Evolutionary conservation across 202 grass and related monocot genomes (phyloP).

Genomic region (Brachypodium distachyon): DNA sequence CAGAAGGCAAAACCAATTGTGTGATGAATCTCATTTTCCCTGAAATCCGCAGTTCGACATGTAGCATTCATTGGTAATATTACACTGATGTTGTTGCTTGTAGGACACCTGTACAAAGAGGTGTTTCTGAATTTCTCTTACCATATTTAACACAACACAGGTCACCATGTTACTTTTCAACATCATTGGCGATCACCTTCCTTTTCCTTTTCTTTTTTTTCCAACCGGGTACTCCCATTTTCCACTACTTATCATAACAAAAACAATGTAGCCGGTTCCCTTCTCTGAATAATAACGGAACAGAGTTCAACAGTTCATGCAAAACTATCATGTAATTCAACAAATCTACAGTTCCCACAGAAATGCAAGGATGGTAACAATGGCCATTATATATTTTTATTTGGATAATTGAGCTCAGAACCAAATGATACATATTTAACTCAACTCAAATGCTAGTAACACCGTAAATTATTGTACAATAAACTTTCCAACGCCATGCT

Average conservation of each 20-base stretch:
- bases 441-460: background rate
- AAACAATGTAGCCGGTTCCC: background rate
- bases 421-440: background rate
- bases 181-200: background rate
- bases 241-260: too few species aligned
- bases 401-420: background rate
- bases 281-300: background rate
- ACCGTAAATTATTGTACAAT: slow-evolving; percentile 25
- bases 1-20: background rate
- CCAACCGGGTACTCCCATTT: too few species aligned
- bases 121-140: background rate
- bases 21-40: background rate
- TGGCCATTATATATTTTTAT: background rate
- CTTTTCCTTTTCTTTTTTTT: background rate
- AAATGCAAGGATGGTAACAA: slow-evolving; percentile 1
- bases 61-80: background rate
- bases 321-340: background rate
- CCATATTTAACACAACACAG: background rate
- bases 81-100: background rate
- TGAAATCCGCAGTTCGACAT: background rate
- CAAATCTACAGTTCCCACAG: background rate
- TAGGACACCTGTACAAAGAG: background rate
- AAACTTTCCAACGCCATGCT: background rate
- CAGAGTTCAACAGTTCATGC: background rate
- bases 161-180: background rate